phyloP scores from a whole-genome alignment of 2,329 filamentous ascomycete species.

The Aspergillus hortae region DNA sequence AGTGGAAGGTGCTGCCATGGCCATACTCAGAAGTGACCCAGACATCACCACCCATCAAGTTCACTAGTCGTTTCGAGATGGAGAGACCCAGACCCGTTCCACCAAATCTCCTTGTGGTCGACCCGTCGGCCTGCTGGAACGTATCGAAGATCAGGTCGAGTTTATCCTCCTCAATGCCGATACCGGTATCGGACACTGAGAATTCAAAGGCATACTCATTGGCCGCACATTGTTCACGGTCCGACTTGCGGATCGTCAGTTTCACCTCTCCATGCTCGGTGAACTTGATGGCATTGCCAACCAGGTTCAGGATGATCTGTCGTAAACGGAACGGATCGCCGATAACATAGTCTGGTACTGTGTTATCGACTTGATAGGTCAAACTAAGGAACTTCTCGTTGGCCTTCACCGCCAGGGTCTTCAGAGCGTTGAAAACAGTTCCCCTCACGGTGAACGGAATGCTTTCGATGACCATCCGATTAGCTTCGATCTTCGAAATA shows the following conservation, averaged over 20 bases:
- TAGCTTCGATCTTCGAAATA: conserved; percentile 80
- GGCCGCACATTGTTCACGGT: conserved; percentile 60
- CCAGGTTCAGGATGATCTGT: conserved; percentile 94
- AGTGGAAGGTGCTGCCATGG: conserved; percentile 91
- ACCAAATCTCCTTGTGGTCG: conserved; percentile 92
- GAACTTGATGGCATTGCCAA: conserved; percentile 98
- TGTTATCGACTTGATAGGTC: conserved; percentile 88
- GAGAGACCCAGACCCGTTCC: conserved; percentile 91
- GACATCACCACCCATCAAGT: conserved; percentile 92
- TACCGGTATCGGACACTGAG: conserved; percentile 91
- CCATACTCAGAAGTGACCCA: conserved; percentile 94
- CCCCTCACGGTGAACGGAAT: conserved; percentile 93
- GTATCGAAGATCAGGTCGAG: conserved; percentile 97
- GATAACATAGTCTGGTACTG: conserved; percentile 90
- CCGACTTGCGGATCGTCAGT: conserved; percentile 76
- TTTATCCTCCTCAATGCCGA: conserved; percentile 93
- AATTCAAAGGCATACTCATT: conserved; percentile 94
- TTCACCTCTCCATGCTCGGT: conserved; percentile 96
- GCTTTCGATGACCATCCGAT: conserved; percentile 96
- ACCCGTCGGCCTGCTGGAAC: conserved; percentile 97
- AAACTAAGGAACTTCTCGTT: conserved; percentile 93
- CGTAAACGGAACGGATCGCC: conserved; percentile 94
- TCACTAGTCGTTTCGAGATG: conserved; percentile 91
- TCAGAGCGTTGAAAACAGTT: conserved; percentile 94
- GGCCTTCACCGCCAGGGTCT: conserved; percentile 93